Base-by-base conservation (phyloP, 148 eudicot genomes). In the Vaccinium macrocarpon region DNA sequence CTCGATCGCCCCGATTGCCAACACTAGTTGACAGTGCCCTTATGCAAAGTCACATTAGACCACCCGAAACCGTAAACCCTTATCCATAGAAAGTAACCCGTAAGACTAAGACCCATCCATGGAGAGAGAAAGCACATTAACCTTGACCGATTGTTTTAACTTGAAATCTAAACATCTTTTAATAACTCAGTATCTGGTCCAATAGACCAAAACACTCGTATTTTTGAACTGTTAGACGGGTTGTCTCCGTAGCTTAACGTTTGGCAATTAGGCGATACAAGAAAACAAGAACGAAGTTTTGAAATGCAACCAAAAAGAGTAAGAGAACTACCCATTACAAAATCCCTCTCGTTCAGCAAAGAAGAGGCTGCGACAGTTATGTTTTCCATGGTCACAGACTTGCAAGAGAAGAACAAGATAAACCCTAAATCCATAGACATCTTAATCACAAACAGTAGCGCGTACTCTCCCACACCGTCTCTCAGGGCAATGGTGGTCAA, bases 381-480 rank as follows among this genome's bases (percentile, higher is more conserved):
- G 52, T 84, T 85, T 38, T 42, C 83, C 5, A 42, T 38, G 0
- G 85, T 87, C 11, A 32, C 75, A 71, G 61, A 88, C 2, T 25
- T 85, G 13, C 46, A 85, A 0, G 25, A 6, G 18, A 85, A 85
- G 27, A 76, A 29, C 35, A 53, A 74, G 19, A 29, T 85, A 5
- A 70, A 57, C 29, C 85, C 83, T 0, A 62, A 29, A 50, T 61
- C 42, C 83, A 56, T 85, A 18, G 87, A 85, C 64, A 50, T 85
- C 7, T 8, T 82, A 25, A 81, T 88, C 61, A 62, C 76, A 0
- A 88, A 85, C 57, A 48, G 77, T 6, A 72, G 79, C 1, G 49
- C 72, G n/a, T 57, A 62, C 46, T 78, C 48, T 46, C 85, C 89
- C 0, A 73, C 85, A 48, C 87, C 82, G 21, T 85, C 84, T 2